Conservation (phyloP, 768 basidiomycete species). For the Tricholoma bakamatsutake region DNA sequence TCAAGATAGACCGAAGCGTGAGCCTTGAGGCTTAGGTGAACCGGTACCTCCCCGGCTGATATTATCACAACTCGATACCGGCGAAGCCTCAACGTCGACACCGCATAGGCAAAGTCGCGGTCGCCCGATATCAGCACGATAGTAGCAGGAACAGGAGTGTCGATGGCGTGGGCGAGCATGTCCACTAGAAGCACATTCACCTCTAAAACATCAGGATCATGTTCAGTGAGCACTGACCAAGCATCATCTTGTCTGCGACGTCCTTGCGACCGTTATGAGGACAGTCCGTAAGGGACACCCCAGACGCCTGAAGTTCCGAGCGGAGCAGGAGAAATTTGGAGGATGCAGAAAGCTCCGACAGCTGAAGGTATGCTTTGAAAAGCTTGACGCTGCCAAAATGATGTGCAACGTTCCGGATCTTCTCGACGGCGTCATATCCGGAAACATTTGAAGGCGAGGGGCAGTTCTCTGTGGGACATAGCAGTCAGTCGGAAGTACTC, state of each 20-base stretch:
- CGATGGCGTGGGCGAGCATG: slow-evolving; percentile 62
- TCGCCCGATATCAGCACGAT: slow-evolving; percentile 63
- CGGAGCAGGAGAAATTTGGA: slow-evolving; percentile 31
- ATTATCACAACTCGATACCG: slow-evolving; percentile 48
- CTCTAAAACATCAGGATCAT: not conserved
- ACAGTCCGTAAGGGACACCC: slow-evolving; percentile 37
- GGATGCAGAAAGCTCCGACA: slow-evolving; percentile 27
- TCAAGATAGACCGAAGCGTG: slow-evolving; percentile 51
- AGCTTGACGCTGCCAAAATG: slow-evolving; percentile 42
- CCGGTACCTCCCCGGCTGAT: slow-evolving; percentile 26
- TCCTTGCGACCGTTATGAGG: slow-evolving; percentile 31
- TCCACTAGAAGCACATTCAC: slow-evolving; percentile 40
- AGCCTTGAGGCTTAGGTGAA: slow-evolving; percentile 41
- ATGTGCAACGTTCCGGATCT: slow-evolving; percentile 42
- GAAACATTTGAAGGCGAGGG: slow-evolving; percentile 31
- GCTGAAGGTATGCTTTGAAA: slow-evolving; percentile 54
- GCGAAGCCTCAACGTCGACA: slow-evolving; percentile 50
- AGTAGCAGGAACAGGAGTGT: slow-evolving; percentile 47
- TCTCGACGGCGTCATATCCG: slow-evolving; percentile 40
- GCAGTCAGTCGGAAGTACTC: not conserved
- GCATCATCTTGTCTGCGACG: slow-evolving; percentile 47
- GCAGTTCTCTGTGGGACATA: slow-evolving; percentile 33
- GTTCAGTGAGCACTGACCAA: slow-evolving; percentile 26
- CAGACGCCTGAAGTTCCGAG: slow-evolving; percentile 43
- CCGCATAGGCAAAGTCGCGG: slow-evolving; percentile 60